These are phyloP conservation scores for Candida xyloterini DNA, from an alignment of 805 yeast genomes.

Conservation along the genomic window DNA sequence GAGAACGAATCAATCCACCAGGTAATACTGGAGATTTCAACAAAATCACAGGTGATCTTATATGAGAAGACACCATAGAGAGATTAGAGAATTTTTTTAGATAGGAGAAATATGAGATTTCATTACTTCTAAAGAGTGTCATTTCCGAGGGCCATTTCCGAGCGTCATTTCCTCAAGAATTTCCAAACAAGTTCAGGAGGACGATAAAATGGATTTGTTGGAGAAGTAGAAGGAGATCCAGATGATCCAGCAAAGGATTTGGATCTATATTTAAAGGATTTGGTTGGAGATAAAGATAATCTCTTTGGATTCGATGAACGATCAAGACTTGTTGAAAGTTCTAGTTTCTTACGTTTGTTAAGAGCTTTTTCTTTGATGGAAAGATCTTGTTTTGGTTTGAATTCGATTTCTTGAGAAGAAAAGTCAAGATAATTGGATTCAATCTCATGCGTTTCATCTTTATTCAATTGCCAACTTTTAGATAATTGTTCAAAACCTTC, in stretches of 20 bases:
- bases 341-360: slow-evolving; percentile 7
- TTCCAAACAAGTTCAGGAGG: slow-evolving; percentile 28
- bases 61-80: slow-evolving; percentile 3
- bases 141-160: too few species aligned
- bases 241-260: slow-evolving; percentile 14
- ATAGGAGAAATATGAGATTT: neutral
- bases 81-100: neutral
- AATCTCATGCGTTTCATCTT: neutral
- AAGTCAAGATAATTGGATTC: neutral
- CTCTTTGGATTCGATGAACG: slow-evolving; percentile 1
- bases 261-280: slow-evolving; percentile 11
- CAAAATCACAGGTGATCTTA: slow-evolving; percentile 23
- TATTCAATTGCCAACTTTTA: slow-evolving; percentile 8
- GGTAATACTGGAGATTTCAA: slow-evolving; percentile 18
- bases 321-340: neutral
- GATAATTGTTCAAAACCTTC: slow-evolving; percentile 15
- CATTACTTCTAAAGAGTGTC: neutral
- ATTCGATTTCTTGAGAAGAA: neutral
- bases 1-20: slow-evolving; percentile 17
- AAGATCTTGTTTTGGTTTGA: neutral
- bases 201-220: slow-evolving; percentile 27
- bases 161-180: slow-evolving; percentile 6
- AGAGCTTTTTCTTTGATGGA: slow-evolving; percentile 1
- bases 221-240: slow-evolving; percentile 11
- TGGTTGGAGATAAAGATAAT: slow-evolving; percentile 10